A percentile compares a stretch with the other conserved stretches of the same genome.
phyloP scores from a whole-genome alignment of 768 basidiomycete species.

The Termitomyces sp. region DNA sequence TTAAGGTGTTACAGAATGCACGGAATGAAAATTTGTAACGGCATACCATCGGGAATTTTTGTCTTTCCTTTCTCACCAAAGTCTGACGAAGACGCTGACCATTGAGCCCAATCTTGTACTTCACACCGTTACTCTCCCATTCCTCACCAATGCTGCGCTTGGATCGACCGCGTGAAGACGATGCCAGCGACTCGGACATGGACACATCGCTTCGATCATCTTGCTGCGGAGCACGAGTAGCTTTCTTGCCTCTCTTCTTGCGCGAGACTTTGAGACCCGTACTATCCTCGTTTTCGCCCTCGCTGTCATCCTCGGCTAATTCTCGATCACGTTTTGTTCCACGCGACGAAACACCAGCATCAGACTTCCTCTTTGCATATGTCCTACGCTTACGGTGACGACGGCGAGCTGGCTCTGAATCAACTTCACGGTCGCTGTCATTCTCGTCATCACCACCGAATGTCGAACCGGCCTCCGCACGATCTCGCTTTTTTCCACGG shows the following conservation, averaged over 20 bases:
- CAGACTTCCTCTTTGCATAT: conserved; percentile 50
- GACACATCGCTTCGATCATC: conserved; percentile 45
- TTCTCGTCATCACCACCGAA: conserved; percentile 61
- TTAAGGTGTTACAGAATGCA: conserved; percentile 1
- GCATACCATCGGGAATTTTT: conserved; percentile 71
- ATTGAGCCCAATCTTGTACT: conserved; percentile 68
- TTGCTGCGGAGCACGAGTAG: conserved; percentile 19
- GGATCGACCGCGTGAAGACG: conserved; percentile 50
- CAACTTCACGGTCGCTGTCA: conserved; percentile 33
- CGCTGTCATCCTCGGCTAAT: conserved; percentile 41
- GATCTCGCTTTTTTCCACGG: conserved; percentile 75
- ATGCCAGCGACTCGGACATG: conserved; percentile 44
- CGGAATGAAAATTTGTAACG: not conserved
- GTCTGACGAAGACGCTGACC: conserved; percentile 68
- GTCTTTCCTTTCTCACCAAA: conserved; percentile 67
- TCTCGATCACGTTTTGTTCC: conserved; percentile 71
- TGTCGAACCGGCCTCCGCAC: conserved; percentile 66
- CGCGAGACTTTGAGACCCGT: conserved; percentile 26
- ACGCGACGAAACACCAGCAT: conserved; percentile 33
- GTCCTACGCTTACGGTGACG: conserved; percentile 57
- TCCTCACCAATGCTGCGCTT: conserved; percentile 62
- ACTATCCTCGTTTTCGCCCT: conserved; percentile 34
- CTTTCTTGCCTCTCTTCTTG: conserved; percentile 56
- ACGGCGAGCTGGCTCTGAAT: conserved; percentile 38
- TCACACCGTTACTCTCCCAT: conserved; percentile 70